Evolutionary conservation across 805 yeast species (phyloP).

Genomic region (Ogataea saltuana): DNA sequence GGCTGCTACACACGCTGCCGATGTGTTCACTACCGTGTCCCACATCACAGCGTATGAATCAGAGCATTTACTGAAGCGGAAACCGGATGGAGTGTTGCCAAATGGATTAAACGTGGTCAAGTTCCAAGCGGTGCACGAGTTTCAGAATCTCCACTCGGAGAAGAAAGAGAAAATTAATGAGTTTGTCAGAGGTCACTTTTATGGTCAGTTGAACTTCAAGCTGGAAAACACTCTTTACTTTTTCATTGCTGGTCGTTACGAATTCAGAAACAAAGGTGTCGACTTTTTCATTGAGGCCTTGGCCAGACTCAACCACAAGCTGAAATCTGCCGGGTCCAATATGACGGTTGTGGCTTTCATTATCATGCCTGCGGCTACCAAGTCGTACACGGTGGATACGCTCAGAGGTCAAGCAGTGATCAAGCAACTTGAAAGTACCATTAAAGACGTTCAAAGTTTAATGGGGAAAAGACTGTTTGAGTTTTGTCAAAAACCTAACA

Average conservation of each 20-base stretch:
- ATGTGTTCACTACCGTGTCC: slow-evolving; percentile 95
- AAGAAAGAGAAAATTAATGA: slow-evolving; percentile 91
- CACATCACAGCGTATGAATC: slow-evolving; percentile 96
- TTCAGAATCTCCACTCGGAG: slow-evolving; percentile 92
- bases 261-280: slow-evolving; percentile 94
- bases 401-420: slow-evolving; percentile 95
- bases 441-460: slow-evolving; percentile 79
- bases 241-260: slow-evolving; percentile 97
- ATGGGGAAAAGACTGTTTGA: slow-evolving; percentile 89
- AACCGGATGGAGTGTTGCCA: slow-evolving; percentile 97
- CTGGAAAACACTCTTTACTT: slow-evolving; percentile 91
- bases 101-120: slow-evolving; percentile 94
- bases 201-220: slow-evolving; percentile 94
- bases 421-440: slow-evolving; percentile 84
- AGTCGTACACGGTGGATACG: slow-evolving; percentile 94
- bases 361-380: slow-evolving; percentile 96
- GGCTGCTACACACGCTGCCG: slow-evolving; percentile 93
- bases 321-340: slow-evolving; percentile 78
- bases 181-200: slow-evolving; percentile 94
- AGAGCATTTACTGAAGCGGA: slow-evolving; percentile 88
- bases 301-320: slow-evolving; percentile 86
- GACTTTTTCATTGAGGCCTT: slow-evolving; percentile 91
- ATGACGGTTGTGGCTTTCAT: slow-evolving; percentile 95
- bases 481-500: slow-evolving; percentile 60
- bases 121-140: slow-evolving; percentile 96